Evolutionary conservation across 2,329 filamentous ascomycete species (phyloP).

Genomic region (Beauveria sp.): DNA sequence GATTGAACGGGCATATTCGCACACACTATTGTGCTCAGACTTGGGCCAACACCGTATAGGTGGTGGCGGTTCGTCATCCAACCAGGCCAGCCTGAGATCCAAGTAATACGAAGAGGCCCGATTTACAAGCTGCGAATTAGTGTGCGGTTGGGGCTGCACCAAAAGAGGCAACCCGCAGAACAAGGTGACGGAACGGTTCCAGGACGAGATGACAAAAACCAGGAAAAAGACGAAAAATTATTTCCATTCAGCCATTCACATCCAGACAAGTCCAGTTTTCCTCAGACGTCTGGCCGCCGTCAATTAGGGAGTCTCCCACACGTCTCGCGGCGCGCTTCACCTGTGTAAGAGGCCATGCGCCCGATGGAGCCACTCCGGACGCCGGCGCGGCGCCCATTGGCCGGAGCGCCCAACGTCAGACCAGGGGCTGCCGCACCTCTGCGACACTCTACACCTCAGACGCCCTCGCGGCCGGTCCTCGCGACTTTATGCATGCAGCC

Average conservation of each 20-base stretch:
- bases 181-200: neutral
- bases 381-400: slow-evolving; percentile 1
- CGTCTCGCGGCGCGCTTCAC: slow-evolving; percentile 4
- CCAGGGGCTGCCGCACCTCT: slow-evolving; percentile 10
- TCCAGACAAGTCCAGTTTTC: neutral
- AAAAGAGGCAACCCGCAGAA: neutral
- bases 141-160: neutral
- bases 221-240: neutral
- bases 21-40: neutral
- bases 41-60: neutral
- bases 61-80: neutral
- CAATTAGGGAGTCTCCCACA: neutral
- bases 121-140: neutral
- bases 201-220: neutral
- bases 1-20: neutral
- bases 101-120: neutral
- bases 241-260: neutral
- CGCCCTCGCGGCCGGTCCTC: neutral
- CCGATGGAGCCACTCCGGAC: neutral
- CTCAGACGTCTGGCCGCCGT: neutral
- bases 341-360: slow-evolving; percentile 6
- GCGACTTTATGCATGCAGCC: neutral
- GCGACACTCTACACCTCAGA: neutral
- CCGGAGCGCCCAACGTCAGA: neutral
- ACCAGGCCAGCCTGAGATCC: too few relatives aligned